Evolutionary conservation across 495 filamentous ascomycete species (phyloP), one percentile per base, ranked within the genome.

Genomic region (Lophiostoma macrostomum): DNA sequence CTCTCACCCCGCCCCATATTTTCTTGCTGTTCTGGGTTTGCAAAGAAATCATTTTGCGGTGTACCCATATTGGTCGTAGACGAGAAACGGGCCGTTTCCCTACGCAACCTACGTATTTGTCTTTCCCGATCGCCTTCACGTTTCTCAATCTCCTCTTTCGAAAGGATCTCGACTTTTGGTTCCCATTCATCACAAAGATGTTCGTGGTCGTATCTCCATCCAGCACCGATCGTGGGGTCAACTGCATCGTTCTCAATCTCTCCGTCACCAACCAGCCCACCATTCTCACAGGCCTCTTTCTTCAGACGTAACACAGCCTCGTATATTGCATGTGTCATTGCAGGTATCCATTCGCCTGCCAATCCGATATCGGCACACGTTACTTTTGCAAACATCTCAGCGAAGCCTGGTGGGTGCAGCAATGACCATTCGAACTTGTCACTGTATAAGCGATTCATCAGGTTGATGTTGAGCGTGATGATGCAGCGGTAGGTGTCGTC

Each of bases 341-440:
- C 88, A 2, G 89, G 86, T 5, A 96, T 81, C 87, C 95, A 99
- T 74, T 99, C 93, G 47, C 89, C 90, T 32, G 80, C 72, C 18
- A 99, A 76, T 27, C 90, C 90, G 4, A 97, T 70, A 65, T 99
- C 93, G 10, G 90, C 86, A 68, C 91, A 95, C 0, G 93, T 96
- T 49, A 87, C 77, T 61, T 87, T 87, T 37, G 93, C 94, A 69
- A 97, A 97, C 31, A 83, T 79, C 68, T 99, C 93, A 8, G 93
- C 88, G 47, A 93, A 85, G 12, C 94, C 90, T 0, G 87, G 84
- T 3, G 90, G 90, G 65, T 96, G 90, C 7, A 96, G 79, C 4
- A 99, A 75, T 14, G 93, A 96, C 93, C 93, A 99, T 67, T 99
- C 93, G 60, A 99, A 97, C 67, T 88, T 95, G 76, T 99, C 93